Base-by-base conservation (phyloP, 2,329 filamentous ascomycete genomes). In the Penicillium sp. region DNA sequence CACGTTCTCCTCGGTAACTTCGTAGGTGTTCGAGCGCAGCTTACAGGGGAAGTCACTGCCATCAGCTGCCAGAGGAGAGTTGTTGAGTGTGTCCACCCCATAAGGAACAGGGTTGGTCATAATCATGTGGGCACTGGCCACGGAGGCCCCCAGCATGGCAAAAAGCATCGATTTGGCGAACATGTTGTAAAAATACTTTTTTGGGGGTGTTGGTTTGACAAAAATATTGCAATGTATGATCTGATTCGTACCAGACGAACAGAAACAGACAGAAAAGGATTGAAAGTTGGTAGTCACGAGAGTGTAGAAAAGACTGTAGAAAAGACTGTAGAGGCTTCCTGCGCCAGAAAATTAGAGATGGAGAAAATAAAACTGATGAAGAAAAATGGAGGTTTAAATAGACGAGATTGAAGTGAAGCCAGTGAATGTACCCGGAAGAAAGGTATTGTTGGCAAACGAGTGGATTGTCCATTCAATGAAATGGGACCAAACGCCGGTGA, bases 1-100 rank as follows among this genome's bases (percentile, higher is more conserved):
- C 1, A 78, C 71, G 65, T 90, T 91, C 52, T 70, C 67, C 75
- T 76, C 1, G 68, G 72, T 75, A 0, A 81, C 76, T 5, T 65
- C 49, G 49, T 61, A 73, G 31, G 71, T 74, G 0, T 77, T 79
- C 0, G 65, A n/a, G 8, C 82, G 78, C 51, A 82, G 74, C 73
- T 96, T 93, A 85, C 95, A 98, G 0, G 95, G 95, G 71, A 90
- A 99, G 71, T 96, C 79, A 37, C 75, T 78, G 0, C 90, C 90
- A 37, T 71, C 71, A 0, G 75, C 74, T 0, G 70, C 65, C 0
- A 97, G 80, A 0, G 95, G 93, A 3, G 78, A 76, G 75, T 90
- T 93, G 75, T 80, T 79, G 21, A 82, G 76, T 10, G 74, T 70
- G 16, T 70, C 65, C 49, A 75, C 65, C 64, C 77, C 67, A 59